A percentile compares a stretch with the other conserved stretches of the same genome.
These are phyloP conservation scores for Cordyceps cicadae DNA, from an alignment of 2,329 filamentous ascomycete species.

Conservation along the genomic window DNA sequence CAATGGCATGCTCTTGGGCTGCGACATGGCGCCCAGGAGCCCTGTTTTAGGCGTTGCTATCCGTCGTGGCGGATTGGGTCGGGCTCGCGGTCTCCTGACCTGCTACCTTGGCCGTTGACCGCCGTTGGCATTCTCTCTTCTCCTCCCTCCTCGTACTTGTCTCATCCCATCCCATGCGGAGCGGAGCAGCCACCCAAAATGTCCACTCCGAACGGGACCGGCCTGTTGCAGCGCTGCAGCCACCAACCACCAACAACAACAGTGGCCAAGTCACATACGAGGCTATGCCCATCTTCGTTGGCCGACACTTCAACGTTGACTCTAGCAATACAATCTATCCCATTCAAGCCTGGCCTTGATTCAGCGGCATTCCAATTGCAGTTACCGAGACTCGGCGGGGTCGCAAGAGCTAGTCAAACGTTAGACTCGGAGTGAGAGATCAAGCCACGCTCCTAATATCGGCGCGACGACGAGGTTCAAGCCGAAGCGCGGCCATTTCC, in stretches of 20 bases:
- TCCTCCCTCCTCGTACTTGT: not conserved
- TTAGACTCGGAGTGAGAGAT: not conserved
- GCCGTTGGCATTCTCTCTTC: not conserved
- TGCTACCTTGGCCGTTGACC: not conserved
- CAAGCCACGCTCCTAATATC: not conserved
- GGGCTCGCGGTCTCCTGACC: not conserved
- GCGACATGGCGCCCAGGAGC: slow-evolving; percentile 1
- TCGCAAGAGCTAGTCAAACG: not conserved
- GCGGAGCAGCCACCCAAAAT: not conserved
- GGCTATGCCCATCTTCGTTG: not conserved
- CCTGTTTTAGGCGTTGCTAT: not conserved
- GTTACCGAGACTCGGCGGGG: not conserved
- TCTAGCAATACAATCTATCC: not conserved
- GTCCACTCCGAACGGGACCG: not conserved
- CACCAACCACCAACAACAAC: not conserved
- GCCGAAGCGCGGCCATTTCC: not conserved
- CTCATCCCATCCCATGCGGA: not conserved
- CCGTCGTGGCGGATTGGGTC: not conserved
- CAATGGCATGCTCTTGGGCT: not conserved
- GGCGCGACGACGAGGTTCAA: not conserved
- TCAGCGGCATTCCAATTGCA: not conserved
- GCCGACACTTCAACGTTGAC: too few species aligned
- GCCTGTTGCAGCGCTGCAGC: not conserved
- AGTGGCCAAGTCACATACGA: not conserved
- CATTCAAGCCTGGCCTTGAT: not conserved